A percentile compares a stretch with the other conserved stretches of the same genome.
phyloP scores from a whole-genome alignment of 176 grass and related monocot species.

The Tillandsia fasciculata region DNA sequence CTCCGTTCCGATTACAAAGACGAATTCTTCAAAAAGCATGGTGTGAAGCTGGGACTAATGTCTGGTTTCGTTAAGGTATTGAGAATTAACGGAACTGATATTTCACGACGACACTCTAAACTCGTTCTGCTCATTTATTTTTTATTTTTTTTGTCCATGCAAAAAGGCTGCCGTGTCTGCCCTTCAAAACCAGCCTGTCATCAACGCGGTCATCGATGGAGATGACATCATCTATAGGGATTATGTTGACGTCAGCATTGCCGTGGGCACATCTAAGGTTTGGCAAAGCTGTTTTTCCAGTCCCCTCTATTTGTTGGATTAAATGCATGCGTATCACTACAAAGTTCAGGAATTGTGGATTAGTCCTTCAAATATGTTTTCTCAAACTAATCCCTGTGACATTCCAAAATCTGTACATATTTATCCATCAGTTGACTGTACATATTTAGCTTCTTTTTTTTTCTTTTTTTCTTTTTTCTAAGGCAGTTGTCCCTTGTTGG shows the following conservation, averaged over 20 bases:
- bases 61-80: conserved; percentile 89
- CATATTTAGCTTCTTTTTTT: too few relatives aligned
- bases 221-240: conserved; percentile 98
- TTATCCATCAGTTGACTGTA: neutral
- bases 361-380: too few relatives aligned
- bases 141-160: neutral
- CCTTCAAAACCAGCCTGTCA: conserved; percentile 85
- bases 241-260: conserved; percentile 83
- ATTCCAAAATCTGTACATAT: too few relatives aligned
- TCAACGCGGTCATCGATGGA: conserved; percentile 91
- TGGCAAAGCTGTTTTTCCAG: neutral
- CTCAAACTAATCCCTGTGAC: too few relatives aligned
- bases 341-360: too few relatives aligned
- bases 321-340: too few relatives aligned
- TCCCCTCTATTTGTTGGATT: too few relatives aligned
- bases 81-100: conserved; percentile 3
- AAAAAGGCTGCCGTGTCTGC: conserved; percentile 73
- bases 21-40: conserved; percentile 76
- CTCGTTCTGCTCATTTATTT: conserved; percentile 18
- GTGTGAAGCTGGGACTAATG: conserved; percentile 96
- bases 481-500: neutral
- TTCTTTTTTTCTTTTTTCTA: too few relatives aligned
- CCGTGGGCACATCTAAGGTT: conserved; percentile 92
- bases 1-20: conserved; percentile 95
- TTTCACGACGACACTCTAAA: neutral